Conservation (phyloP, 176 grass and related monocot species). For the Juncus inflexus region DNA sequence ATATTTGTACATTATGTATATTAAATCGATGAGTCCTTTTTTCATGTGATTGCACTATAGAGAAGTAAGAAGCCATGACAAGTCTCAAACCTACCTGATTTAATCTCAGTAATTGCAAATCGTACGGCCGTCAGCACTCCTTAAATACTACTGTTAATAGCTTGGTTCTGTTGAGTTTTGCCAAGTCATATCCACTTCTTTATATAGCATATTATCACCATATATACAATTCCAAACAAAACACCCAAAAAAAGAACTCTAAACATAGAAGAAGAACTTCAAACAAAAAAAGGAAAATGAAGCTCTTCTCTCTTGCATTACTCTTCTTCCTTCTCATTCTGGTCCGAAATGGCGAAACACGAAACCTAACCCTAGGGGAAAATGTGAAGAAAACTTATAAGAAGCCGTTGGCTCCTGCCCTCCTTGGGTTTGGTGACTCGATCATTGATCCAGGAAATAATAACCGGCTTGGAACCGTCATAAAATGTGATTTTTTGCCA, state of each 20-base stretch:
- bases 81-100: constrained; percentile 15
- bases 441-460: constrained; percentile 72
- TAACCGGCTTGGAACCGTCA: constrained; percentile 42
- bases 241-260: not conserved
- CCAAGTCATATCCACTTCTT: not conserved
- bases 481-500: constrained; percentile 58
- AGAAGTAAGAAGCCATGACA: not conserved
- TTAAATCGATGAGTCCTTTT: too few species aligned
- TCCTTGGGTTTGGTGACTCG: constrained; percentile 73
- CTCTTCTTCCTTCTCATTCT: constrained; percentile 1
- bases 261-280: not conserved
- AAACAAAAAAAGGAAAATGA: constrained; percentile 18
- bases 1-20: too few species aligned
- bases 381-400: not conserved
- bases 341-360: not conserved
- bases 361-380: not conserved
- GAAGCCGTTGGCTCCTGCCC: constrained; percentile 22
- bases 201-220: too few species aligned
- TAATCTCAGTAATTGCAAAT: constrained; percentile 11
- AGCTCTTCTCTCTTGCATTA: constrained; percentile 7
- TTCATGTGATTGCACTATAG: too few species aligned
- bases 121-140: constrained; percentile 13
- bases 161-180: not conserved
- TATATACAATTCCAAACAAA: not conserved
- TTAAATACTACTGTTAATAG: constrained; percentile 1